Evolutionary conservation across 2,329 filamentous ascomycete species (phyloP).

Genomic region (Dothistroma pini): DNA sequence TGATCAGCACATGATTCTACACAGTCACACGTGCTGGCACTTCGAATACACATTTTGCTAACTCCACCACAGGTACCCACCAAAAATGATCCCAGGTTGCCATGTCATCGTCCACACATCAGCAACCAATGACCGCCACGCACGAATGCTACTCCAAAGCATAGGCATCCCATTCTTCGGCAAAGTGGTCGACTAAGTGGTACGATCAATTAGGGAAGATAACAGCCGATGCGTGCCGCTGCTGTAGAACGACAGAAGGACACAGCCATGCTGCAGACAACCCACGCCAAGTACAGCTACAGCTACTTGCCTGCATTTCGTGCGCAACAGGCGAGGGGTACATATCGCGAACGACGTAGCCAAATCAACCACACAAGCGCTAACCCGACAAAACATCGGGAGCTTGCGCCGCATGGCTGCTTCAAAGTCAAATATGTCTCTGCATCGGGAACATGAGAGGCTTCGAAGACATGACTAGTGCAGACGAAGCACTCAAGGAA

Average conservation of each 20-base stretch:
- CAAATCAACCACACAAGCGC: neutral
- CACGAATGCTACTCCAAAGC: constrained; percentile 67
- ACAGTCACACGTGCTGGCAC: neutral
- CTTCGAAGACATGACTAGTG: neutral
- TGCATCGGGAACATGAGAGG: neutral
- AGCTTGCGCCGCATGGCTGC: neutral
- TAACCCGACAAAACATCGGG: neutral
- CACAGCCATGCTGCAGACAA: neutral
- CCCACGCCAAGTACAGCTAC: constrained; percentile 2
- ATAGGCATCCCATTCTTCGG: constrained; percentile 80
- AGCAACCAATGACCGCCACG: constrained; percentile 80
- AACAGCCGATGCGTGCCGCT: neutral
- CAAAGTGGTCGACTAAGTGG: constrained; percentile 56
- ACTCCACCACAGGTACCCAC: constrained; percentile 53
- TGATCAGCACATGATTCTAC: neutral
- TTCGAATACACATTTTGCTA: constrained; percentile 6
- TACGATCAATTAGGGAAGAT: constrained; percentile 1
- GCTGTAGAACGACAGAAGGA: neutral
- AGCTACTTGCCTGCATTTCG: neutral
- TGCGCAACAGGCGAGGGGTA: neutral
- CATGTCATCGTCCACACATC: constrained; percentile 81
- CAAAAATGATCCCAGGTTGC: constrained; percentile 78
- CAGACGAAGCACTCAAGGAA: neutral
- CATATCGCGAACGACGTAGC: neutral
- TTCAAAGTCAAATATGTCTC: neutral